These are phyloP conservation scores for Mycotypha africana DNA, from an alignment of 371 early-diverging fungal species.

Conservation along the genomic window DNA sequence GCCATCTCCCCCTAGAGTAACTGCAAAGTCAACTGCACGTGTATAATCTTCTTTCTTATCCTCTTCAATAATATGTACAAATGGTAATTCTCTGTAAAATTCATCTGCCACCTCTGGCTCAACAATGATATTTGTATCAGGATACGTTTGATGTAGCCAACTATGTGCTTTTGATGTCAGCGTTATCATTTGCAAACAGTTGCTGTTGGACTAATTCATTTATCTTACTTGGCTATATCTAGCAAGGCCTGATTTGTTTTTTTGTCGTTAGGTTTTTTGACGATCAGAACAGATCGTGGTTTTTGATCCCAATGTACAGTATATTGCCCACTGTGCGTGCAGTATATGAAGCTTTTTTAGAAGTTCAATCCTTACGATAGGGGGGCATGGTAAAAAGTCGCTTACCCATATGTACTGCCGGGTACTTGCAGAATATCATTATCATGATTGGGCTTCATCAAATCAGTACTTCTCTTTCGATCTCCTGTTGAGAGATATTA, in stretches of 20 bases:
- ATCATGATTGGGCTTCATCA: no score
- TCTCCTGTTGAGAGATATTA: no score
- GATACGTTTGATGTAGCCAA: constrained; percentile 58
- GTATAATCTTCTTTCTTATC: constrained; percentile 44
- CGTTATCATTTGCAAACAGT: not conserved
- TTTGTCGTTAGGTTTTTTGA: constrained; percentile 72
- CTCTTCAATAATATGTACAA: constrained; percentile 49
- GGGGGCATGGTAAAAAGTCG: no score
- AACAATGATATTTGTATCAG: constrained; percentile 62
- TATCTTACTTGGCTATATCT: constrained; percentile 53
- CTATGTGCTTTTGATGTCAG: no score
- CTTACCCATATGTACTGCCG: constrained; percentile 59
- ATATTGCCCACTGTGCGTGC: constrained; percentile 43
- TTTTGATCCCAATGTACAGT: constrained; percentile 56
- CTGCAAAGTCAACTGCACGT: constrained; percentile 74
- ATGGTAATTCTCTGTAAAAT: constrained; percentile 47
- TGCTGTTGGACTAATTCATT: not conserved
- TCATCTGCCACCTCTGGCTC: constrained; percentile 59
- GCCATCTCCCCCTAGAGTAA: constrained; percentile 96
- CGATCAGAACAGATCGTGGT: constrained; percentile 71
- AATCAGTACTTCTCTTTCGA: no score
- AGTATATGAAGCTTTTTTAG: no score
- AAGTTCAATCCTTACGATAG: no score
- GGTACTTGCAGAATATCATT: constrained; percentile 51
- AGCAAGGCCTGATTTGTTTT: constrained; percentile 62